Base-by-base conservation (phyloP, 2,329 filamentous ascomycete genomes). In the Moelleriella libera region DNA sequence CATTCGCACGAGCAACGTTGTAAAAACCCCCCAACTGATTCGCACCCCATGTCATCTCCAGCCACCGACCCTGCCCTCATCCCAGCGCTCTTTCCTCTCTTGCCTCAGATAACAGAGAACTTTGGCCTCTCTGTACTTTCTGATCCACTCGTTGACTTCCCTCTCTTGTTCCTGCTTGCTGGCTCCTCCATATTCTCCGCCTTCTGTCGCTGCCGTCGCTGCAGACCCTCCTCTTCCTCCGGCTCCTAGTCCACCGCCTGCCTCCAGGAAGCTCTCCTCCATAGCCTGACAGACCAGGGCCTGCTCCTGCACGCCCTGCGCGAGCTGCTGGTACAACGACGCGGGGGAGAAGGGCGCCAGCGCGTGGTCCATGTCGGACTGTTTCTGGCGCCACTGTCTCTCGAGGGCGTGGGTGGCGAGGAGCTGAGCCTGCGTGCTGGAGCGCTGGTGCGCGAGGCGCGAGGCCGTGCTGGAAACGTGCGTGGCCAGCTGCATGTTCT, bases 61-160 rank as follows among this genome's bases (percentile, higher is more conserved):
- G 1, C 92, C 92, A 9, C 90, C 90, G 34, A 97, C 90, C 54
- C 90, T 75, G 29, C 90, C 88, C 66, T 97, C 90, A 62, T 97
- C 92, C 92, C 92, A 97, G 56, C 92, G 76, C 58, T 88, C 85
- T 64, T 89, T 94, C 54, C 87, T 78, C 69, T 97, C 92, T 59
- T 83, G 80, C 49, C 92, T 75, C 47, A 89, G 70, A 59, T 92
- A 94, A 51, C 83, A 82, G 49, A 84, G 68, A 55, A 85, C 84
- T 60, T 82, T 85, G 8, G 85, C 85, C 55, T 90, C 88, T 55
- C 88, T 75, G 53, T 94, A 85, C 57, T 84, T 70, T 57, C 82
- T 75, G 21, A 95, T 78, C 80, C 92, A 97, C 50, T 97, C 90
- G 2, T 74, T 71, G 30, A 85, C 80, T 66, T 97, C 92, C 59